Percentiles rank a stretch among this genome's conserved stretches.
These are phyloP conservation scores for Oryza brachyantha DNA, from an alignment of 176 grass and related monocot genomes.

Conservation along the genomic window DNA sequence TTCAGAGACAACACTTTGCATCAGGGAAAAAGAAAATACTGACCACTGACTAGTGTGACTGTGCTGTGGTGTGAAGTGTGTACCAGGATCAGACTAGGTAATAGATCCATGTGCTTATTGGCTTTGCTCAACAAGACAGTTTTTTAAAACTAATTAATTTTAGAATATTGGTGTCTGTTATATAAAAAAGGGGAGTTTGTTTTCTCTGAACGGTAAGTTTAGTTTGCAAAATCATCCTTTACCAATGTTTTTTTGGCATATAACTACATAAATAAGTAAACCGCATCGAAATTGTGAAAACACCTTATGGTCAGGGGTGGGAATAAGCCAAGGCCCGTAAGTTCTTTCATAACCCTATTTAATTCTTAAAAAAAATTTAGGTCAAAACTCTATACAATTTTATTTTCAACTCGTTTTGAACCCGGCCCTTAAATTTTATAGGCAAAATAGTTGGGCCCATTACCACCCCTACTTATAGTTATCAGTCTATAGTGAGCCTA, in stretches of 20 bases:
- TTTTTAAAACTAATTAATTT: not conserved
- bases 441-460: too few species aligned
- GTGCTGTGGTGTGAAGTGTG: not conserved
- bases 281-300: not conserved
- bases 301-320: too few species aligned
- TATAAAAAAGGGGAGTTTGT: not conserved
- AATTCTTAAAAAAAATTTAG: too few species aligned
- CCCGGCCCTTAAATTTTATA: too few species aligned
- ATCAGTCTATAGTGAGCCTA: not conserved
- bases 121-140: not conserved
- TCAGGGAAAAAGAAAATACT: not conserved
- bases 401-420: too few species aligned
- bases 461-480: too few species aligned
- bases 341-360: too few species aligned
- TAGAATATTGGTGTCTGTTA: not conserved
- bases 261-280: not conserved
- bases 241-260: not conserved
- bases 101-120: not conserved
- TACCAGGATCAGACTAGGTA: not conserved
- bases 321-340: too few species aligned
- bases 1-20: constrained; percentile 23
- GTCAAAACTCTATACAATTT: too few species aligned
- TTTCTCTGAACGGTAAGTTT: not conserved
- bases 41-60: not conserved
- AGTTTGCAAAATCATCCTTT: not conserved